Evolutionary conservation across 148 eudicot genomes (phyloP).

Genomic region (Hydrangea macrophylla): DNA sequence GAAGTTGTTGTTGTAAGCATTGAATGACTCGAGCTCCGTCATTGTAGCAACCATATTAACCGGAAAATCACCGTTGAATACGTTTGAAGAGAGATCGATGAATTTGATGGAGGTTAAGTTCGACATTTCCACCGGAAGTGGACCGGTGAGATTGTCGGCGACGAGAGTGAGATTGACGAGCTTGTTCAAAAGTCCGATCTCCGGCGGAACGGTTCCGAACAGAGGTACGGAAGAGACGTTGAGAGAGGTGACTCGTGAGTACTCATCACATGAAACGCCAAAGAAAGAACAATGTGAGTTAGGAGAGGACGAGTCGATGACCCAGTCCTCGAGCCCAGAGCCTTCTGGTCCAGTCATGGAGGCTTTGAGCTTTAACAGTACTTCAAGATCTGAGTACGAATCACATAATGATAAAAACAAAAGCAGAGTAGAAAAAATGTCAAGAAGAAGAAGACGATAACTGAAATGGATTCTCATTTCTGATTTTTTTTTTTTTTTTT

Average conservation of each 20-base stretch:
- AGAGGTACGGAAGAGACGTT: slow-evolving; percentile 35
- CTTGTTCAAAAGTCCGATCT: slow-evolving; percentile 37
- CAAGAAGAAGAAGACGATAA: neutral
- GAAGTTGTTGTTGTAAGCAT: slow-evolving; percentile 70
- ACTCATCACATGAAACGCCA: slow-evolving; percentile 60
- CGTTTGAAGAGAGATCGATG: slow-evolving; percentile 54
- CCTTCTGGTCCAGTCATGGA: slow-evolving; percentile 35
- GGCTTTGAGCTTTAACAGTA: slow-evolving; percentile 45
- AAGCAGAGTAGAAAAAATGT: neutral
- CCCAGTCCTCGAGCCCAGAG: slow-evolving; percentile 56
- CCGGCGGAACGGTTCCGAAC: slow-evolving; percentile 49
- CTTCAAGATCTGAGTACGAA: slow-evolving; percentile 42
- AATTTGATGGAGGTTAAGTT: slow-evolving; percentile 28
- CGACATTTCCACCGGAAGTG: slow-evolving; percentile 38
- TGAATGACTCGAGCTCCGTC: slow-evolving; percentile 39
- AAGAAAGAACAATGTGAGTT: slow-evolving; percentile 61
- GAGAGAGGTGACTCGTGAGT: slow-evolving; percentile 39
- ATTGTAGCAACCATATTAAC: slow-evolving; percentile 19
- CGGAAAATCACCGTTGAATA: slow-evolving; percentile 40
- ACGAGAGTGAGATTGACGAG: slow-evolving; percentile 46
- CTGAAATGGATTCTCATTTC: neutral
- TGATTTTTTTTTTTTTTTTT: too few species aligned
- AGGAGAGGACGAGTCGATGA: neutral
- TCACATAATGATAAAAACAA: slow-evolving; percentile 7
- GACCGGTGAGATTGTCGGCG: slow-evolving; percentile 51